Evolutionary conservation across 148 eudicot genomes (phyloP).

Genomic region (Arctostaphylos glauca): DNA sequence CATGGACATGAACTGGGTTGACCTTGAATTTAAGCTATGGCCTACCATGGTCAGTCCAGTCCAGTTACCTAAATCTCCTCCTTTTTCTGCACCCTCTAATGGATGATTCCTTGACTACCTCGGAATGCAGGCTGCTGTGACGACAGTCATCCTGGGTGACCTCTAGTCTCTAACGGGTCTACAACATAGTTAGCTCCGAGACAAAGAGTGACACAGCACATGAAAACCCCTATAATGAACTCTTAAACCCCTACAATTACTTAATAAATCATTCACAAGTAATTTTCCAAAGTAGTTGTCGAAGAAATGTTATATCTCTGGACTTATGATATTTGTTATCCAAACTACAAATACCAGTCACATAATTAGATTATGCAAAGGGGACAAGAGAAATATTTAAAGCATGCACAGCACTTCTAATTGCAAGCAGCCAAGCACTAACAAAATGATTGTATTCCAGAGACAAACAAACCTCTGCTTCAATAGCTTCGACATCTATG

Average conservation of each 20-base stretch:
- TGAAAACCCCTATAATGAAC: not conserved
- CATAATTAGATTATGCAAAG: not conserved
- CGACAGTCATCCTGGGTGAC: not conserved
- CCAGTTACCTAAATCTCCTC: not conserved
- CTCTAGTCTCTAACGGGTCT: not conserved
- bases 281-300: not conserved
- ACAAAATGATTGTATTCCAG: not conserved
- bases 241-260: not conserved
- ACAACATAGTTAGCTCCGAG: not conserved
- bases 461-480: conserved; percentile 61
- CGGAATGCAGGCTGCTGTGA: not conserved
- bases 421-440: conserved; percentile 5
- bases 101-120: not conserved
- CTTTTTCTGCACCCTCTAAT: not conserved
- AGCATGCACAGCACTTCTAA: not conserved
- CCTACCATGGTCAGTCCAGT: not conserved
- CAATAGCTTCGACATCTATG: conserved; percentile 76
- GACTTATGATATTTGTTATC: not conserved
- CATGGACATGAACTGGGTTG: not conserved
- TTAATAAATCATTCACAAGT: not conserved
- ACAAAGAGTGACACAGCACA: not conserved
- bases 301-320: not conserved
- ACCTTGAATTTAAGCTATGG: not conserved
- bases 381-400: not conserved
- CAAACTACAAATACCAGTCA: not conserved